Evolutionary conservation across 768 basidiomycete species (phyloP).

Genomic region (Boletus pseudopeckii): DNA sequence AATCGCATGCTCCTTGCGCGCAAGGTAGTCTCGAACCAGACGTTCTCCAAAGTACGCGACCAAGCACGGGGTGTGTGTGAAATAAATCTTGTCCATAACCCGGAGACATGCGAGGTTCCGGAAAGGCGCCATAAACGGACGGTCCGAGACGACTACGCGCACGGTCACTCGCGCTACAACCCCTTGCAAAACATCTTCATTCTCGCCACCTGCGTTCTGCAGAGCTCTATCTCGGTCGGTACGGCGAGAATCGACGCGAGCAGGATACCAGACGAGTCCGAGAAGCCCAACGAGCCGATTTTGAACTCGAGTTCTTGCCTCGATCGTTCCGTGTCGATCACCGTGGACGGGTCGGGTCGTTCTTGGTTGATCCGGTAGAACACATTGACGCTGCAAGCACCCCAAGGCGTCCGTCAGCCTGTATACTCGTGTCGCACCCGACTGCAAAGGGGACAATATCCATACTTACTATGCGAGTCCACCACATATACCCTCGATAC

Average conservation of each 20-base stretch:
- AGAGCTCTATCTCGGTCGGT: conserved; percentile 66
- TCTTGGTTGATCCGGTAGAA: conserved; percentile 84
- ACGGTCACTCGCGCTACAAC: conserved; percentile 35
- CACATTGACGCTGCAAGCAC: conserved; percentile 67
- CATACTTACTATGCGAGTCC: conserved; percentile 80
- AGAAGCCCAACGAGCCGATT: conserved; percentile 86
- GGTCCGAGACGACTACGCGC: not conserved
- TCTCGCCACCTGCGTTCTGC: conserved; percentile 63
- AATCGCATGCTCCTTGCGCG: not conserved
- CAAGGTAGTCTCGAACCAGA: not conserved
- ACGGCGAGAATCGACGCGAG: conserved; percentile 39
- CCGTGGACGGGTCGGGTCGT: conserved; percentile 43
- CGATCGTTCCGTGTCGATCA: conserved; percentile 52
- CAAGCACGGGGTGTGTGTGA: too few relatives aligned
- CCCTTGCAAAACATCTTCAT: conserved; percentile 70
- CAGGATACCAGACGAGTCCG: conserved; percentile 73
- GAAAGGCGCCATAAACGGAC: not conserved
- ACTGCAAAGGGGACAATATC: not conserved
- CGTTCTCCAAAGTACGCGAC: not conserved
- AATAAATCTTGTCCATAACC: not conserved
- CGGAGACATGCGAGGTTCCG: not conserved
- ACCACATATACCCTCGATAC: conserved; percentile 88
- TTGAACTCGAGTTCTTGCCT: conserved; percentile 83
- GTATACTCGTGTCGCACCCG: not conserved
- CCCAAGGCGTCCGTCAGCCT: not conserved